These are phyloP conservation scores for Talaromyces funiculosus DNA, from an alignment of 2,329 filamentous ascomycete species.

Conservation along the genomic window DNA sequence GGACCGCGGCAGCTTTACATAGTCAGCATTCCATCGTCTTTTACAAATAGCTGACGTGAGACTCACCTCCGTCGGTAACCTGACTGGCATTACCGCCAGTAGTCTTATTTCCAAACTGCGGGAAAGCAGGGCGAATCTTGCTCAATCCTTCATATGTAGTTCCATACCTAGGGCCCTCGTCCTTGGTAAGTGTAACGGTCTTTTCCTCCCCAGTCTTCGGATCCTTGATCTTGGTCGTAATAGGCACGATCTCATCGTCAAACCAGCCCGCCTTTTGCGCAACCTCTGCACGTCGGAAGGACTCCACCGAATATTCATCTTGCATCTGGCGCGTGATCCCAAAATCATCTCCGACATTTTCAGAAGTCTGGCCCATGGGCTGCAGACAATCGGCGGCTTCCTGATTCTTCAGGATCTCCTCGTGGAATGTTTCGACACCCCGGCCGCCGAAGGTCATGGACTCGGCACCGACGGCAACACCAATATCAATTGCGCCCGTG, in stretches of 20 bases:
- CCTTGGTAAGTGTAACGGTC: slow-evolving; percentile 71
- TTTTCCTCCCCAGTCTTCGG: slow-evolving; percentile 72
- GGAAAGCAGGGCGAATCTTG: slow-evolving; percentile 88
- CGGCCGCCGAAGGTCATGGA: slow-evolving; percentile 76
- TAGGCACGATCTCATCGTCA: slow-evolving; percentile 89
- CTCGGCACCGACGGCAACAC: slow-evolving; percentile 83
- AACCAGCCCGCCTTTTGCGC: slow-evolving; percentile 90
- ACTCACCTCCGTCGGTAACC: slow-evolving; percentile 78
- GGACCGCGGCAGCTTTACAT: slow-evolving; percentile 65
- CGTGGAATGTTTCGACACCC: slow-evolving; percentile 68
- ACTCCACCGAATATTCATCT: slow-evolving; percentile 81
- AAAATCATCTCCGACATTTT: slow-evolving; percentile 92
- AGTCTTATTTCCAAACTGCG: slow-evolving; percentile 76
- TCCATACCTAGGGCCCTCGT: slow-evolving; percentile 86
- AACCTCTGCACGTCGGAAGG: slow-evolving; percentile 76
- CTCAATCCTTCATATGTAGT: slow-evolving; percentile 75
- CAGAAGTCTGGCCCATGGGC: slow-evolving; percentile 96
- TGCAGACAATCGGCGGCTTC: slow-evolving; percentile 81
- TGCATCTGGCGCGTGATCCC: slow-evolving; percentile 72
- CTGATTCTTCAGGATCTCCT: slow-evolving; percentile 67
- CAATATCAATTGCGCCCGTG: slow-evolving; percentile 74
- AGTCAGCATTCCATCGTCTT: neutral
- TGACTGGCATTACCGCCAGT: slow-evolving; percentile 94
- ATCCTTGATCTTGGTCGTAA: slow-evolving; percentile 75
- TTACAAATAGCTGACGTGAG: neutral